Conservation (phyloP, 495 filamentous ascomycete species). For the Trichoderma asperelloides region DNA sequence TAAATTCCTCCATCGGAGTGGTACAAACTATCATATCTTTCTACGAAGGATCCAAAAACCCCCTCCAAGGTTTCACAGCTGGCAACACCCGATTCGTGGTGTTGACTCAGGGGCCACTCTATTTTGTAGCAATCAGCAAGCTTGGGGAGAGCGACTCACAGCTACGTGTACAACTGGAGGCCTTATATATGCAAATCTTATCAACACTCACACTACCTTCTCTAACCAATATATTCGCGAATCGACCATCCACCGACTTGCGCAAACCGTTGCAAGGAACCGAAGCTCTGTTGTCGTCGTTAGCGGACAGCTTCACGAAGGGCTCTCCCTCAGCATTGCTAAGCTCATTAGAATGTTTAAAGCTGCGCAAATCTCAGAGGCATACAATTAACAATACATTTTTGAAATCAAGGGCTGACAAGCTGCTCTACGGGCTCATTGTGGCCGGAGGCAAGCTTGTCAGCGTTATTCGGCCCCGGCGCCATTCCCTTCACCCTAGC, state of each 20-base stretch:
- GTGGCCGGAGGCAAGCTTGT: conserved; percentile 92
- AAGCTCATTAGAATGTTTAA: conserved; percentile 83
- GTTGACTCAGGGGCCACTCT: conserved; percentile 71
- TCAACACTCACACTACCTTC: conserved; percentile 88
- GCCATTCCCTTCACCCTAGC: conserved; percentile 90
- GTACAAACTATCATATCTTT: conserved; percentile 97
- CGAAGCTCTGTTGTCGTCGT: conserved; percentile 78
- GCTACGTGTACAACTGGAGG: conserved; percentile 79
- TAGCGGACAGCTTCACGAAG: conserved; percentile 88
- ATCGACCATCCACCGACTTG: conserved; percentile 84
- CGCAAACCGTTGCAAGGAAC: conserved; percentile 90
- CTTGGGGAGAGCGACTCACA: conserved; percentile 86
- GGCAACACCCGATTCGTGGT: conserved; percentile 79
- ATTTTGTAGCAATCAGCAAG: conserved; percentile 86
- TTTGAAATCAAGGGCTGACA: conserved; percentile 61
- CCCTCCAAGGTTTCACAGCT: conserved; percentile 71
- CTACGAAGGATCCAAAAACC: conserved; percentile 71
- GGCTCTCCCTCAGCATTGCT: conserved; percentile 85
- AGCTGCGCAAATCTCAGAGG: conserved; percentile 77
- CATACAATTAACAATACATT: conserved; percentile 79
- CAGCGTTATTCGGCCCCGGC: conserved; percentile 85
- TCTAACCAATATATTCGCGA: conserved; percentile 80
- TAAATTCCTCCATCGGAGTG: conserved; percentile 90
- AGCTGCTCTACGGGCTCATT: conserved; percentile 84
- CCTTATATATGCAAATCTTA: conserved; percentile 94